phyloP scores from a whole-genome alignment of 83 land plant genomes.

The Diphasiastrum complanatum region DNA sequence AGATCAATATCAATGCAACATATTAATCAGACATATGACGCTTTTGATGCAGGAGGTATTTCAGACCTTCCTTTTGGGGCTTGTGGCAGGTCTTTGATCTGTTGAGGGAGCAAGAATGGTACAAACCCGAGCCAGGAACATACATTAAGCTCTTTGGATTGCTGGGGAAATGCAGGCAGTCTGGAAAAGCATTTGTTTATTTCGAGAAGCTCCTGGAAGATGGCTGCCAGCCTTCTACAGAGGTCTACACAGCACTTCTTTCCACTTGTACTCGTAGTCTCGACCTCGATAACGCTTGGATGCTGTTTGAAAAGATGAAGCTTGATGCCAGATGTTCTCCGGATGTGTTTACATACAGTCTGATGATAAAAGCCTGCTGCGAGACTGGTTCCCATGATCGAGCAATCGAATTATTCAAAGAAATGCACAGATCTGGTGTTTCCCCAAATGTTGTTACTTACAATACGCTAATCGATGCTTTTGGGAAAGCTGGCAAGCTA shows the following conservation, averaged over 20 bases:
- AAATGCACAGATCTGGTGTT: conserved; percentile 52
- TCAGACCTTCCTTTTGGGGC: background rate
- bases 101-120: conserved; percentile 76
- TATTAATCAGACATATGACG: background rate
- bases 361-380: conserved; percentile 63
- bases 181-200: conserved; percentile 51
- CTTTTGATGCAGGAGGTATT: background rate
- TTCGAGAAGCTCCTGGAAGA: conserved; percentile 59
- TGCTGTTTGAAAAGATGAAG: conserved; percentile 57
- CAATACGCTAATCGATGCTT: conserved; percentile 73
- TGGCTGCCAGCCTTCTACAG: conserved; percentile 41
- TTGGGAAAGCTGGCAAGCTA: conserved; percentile 69
- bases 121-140: conserved; percentile 51
- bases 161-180: conserved; percentile 83
- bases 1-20: background rate
- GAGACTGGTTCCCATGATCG: conserved; percentile 44
- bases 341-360: conserved; percentile 71
- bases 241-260: conserved; percentile 67
- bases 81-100: conserved; percentile 66
- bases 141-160: conserved; percentile 68
- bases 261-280: conserved; percentile 70
- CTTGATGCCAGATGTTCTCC: conserved; percentile 46
- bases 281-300: conserved; percentile 52
- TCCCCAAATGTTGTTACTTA: conserved; percentile 71
- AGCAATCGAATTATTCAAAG: conserved; percentile 44